Percentiles rank a stretch among this genome's conserved stretches.
phyloP scores from a whole-genome alignment of 1,284 basidiomycete genomes.

The Coniophora puteana region DNA sequence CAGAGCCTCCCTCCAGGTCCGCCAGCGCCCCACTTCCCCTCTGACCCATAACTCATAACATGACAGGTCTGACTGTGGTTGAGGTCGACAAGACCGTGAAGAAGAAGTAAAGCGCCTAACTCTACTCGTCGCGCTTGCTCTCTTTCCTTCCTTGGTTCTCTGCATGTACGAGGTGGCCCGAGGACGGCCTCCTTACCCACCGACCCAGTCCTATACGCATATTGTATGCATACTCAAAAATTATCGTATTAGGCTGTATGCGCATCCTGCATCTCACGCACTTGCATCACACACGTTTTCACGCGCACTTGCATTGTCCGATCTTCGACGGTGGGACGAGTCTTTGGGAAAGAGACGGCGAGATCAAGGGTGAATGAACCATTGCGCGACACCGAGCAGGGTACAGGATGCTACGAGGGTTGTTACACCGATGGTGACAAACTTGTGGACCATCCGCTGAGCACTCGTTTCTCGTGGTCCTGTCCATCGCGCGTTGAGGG shows the following conservation, averaged over 20 bases:
- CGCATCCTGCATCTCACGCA: neutral
- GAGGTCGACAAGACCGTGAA: constrained; percentile 64
- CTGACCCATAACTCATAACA: neutral
- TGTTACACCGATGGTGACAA: constrained; percentile 18
- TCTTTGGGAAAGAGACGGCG: too few relatives aligned
- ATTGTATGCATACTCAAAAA: constrained; percentile 11
- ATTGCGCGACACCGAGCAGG: constrained; percentile 17
- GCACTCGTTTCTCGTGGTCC: constrained; percentile 9
- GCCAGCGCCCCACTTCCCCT: constrained; percentile 26
- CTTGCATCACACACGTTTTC: neutral
- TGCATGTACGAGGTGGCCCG: constrained; percentile 2
- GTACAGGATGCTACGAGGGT: constrained; percentile 21
- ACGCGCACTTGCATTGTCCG: neutral
- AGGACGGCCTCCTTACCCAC: constrained; percentile 3
- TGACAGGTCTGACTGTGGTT: constrained; percentile 61
- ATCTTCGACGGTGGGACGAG: neutral
- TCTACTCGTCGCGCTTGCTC: neutral
- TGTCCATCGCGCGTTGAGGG: constrained; percentile 6
- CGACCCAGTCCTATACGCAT: constrained; percentile 5
- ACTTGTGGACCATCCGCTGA: constrained; percentile 15
- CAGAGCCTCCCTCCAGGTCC: constrained; percentile 93
- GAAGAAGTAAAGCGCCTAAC: constrained; percentile 59
- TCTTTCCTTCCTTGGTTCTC: constrained; percentile 4
- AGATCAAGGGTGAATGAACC: constrained; percentile 12
- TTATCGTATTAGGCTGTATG: constrained; percentile 17